phyloP scores from a whole-genome alignment of 257 asterid species.

The Solanum acaule region DNA sequence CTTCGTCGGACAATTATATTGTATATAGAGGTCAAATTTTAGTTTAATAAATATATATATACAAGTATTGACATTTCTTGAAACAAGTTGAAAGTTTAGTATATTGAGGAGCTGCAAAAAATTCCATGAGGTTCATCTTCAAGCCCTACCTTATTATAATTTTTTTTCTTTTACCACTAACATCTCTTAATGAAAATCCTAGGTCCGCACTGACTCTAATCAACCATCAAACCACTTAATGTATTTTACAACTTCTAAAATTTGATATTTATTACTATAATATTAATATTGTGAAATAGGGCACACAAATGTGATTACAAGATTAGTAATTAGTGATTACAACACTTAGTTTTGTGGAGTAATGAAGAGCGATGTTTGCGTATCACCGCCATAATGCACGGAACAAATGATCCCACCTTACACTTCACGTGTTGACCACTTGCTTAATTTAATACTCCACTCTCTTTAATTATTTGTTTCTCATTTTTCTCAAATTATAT shows the following conservation, averaged over 20 bases:
- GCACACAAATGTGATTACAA: neutral
- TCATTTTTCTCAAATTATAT: neutral
- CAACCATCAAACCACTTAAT: neutral
- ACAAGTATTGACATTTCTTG: no score
- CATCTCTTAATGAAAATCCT: fast-evolving
- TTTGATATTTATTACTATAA: no score
- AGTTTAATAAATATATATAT: no score
- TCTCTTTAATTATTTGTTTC: neutral
- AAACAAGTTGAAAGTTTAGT: no score
- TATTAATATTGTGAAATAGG: neutral
- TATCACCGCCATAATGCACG: slow-evolving; percentile 24
- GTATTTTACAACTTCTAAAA: neutral
- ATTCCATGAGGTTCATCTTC: no score
- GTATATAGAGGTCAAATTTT: no score
- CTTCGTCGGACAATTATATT: no score
- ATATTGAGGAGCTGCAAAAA: no score
- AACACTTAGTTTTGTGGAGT: neutral
- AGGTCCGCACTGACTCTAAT: neutral
- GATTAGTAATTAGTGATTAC: neutral
- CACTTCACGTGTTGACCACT: neutral
- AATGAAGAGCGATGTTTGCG: neutral
- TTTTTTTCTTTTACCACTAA: fast-evolving
- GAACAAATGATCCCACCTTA: neutral
- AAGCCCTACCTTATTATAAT: no score
- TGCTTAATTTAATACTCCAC: neutral